These are phyloP conservation scores for Rhizopus sp. DNA, from an alignment of 371 early-diverging fungal species.

Conservation along the genomic window DNA sequence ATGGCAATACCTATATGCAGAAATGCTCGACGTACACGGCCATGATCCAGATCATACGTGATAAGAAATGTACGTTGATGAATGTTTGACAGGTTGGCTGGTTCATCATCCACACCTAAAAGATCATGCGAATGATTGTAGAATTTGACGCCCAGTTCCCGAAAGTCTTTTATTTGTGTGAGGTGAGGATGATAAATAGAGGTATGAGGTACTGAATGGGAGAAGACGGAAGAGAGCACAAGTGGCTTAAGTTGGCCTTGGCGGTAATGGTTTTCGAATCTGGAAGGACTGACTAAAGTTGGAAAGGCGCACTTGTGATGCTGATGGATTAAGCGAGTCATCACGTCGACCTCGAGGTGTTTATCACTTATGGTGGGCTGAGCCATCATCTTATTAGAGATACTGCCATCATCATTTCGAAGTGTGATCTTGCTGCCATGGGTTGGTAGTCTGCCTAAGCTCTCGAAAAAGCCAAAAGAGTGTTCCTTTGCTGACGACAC, in stretches of 20 bases:
- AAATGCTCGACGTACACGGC: slow-evolving; percentile 32
- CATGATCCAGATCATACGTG: slow-evolving; percentile 38
- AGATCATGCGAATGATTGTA: slow-evolving; percentile 31
- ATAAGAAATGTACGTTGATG: slow-evolving; percentile 35
- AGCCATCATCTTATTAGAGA: background rate
- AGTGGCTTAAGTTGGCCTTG: slow-evolving; percentile 25
- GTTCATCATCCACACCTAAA: slow-evolving; percentile 28
- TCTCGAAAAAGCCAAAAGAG: slow-evolving; percentile 31
- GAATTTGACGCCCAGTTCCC: slow-evolving; percentile 28
- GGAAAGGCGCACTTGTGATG: slow-evolving; percentile 41
- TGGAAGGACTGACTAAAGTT: slow-evolving; percentile 26
- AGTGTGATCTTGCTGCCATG: background rate
- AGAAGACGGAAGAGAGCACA: slow-evolving; percentile 30
- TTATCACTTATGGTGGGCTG: slow-evolving; percentile 8
- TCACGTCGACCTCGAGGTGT: slow-evolving; percentile 21
- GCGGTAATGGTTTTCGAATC: slow-evolving; percentile 29
- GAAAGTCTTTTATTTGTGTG: slow-evolving; percentile 27
- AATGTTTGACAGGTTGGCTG: slow-evolving; percentile 30
- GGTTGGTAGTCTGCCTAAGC: slow-evolving; percentile 22
- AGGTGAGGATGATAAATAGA: slow-evolving; percentile 35
- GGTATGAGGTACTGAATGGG: slow-evolving; percentile 32
- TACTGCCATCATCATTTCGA: background rate
- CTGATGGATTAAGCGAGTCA: slow-evolving; percentile 24
- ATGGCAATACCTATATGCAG: slow-evolving; percentile 35
- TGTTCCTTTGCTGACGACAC: slow-evolving; percentile 8